phyloP scores from a whole-genome alignment of 192 early-diverging fungal species.

The Chytriomyces sp. region DNA sequence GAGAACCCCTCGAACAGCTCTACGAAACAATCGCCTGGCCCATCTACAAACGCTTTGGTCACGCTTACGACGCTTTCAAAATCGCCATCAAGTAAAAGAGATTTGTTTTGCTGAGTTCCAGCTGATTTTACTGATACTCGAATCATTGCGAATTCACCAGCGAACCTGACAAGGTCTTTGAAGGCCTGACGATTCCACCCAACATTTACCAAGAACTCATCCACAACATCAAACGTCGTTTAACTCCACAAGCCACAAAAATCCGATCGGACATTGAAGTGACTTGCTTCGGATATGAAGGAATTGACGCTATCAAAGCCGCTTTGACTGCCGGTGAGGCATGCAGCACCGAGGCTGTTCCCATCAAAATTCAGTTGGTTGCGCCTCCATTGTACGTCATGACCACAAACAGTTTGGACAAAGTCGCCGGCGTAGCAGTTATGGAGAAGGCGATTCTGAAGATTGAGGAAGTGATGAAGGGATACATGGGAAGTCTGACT shows the following conservation, averaged over 20 bases:
- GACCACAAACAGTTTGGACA: constrained; percentile 83
- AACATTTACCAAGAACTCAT: constrained; percentile 76
- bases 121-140: neutral
- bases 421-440: constrained; percentile 78
- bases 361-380: constrained; percentile 86
- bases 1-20: constrained; percentile 79
- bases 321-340: constrained; percentile 88
- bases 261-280: constrained; percentile 95
- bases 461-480: constrained; percentile 77
- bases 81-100: constrained; percentile 76
- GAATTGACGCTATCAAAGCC: constrained; percentile 93
- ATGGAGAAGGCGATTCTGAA: constrained; percentile 87
- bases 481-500: constrained; percentile 71
- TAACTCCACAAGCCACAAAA: constrained; percentile 95
- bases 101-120: constrained; percentile 16
- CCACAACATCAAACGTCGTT: constrained; percentile 81
- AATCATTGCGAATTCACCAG: constrained; percentile 44
- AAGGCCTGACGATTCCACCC: constrained; percentile 70
- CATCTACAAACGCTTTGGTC: constrained; percentile 92
- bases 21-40: constrained; percentile 91
- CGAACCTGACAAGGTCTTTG: constrained; percentile 86
- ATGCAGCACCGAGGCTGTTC: constrained; percentile 74
- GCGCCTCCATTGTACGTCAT: constrained; percentile 96
- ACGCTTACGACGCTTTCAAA: constrained; percentile 98
- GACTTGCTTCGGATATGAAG: constrained; percentile 91